Base-by-base conservation (phyloP, 805 yeast species). In the Teunomyces barrocoloradensis region DNA sequence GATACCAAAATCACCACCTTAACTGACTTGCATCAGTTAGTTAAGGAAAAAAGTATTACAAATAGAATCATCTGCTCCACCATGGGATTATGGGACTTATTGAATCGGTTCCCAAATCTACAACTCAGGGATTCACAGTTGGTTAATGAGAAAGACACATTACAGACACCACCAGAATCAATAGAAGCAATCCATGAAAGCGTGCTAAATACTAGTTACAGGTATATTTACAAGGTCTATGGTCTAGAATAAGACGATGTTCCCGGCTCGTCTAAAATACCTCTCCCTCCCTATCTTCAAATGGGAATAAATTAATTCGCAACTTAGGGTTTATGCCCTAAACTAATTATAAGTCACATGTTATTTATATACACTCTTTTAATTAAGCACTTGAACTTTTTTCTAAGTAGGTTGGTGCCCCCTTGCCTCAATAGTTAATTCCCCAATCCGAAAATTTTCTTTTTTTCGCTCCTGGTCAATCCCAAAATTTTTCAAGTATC, bases 81-180 rank as follows among this genome's bases (percentile, higher is more conserved):
- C 7, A 42, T 71, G 23, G 74, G 72, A 4, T 38, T 67, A 18
- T 72, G 74, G 74, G 71, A 70, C 43, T 45, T 72, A 4, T 34
- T 46, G n/a, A 61, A 59, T 46, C 51, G 40, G 17, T 37, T 37
- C 29, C 40, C 40, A 12, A 25, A n/a, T 11, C 40, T 37, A 5
- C 12, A 37, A 10, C n/a, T 37, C 5, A 23, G 12, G 9, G 40
- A 20, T 15, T n/a, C 15, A 6, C 40, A 37, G 23, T 37, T 37
- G 40, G 17, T 21, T 9, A 37, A 37, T 20, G 40, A 23, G 5
- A 23, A 21, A 6, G 40, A 20, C 25, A 13, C 11, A 2, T 5
- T 17, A n/a, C 29, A 23, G 27, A 7, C 27, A 37, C 25, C 17
- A 6, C 28, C 29, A 5, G 32, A 38, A 15, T 30, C 35, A 4